phyloP scores from a whole-genome alignment of 768 basidiomycete genomes.

The Cytidiella melzeri region DNA sequence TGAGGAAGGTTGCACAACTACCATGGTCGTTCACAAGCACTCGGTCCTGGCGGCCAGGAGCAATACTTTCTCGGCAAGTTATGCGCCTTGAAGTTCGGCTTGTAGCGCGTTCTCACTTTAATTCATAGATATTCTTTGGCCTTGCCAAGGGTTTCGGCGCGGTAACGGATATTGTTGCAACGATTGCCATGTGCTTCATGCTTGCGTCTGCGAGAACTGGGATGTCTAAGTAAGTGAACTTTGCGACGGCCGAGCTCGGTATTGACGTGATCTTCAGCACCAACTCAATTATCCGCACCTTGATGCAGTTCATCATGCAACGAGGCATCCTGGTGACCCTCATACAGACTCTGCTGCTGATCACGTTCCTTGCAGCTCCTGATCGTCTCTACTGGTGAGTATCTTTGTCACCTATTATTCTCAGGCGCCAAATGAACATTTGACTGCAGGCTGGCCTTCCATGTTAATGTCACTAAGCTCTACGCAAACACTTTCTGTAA shows the following conservation, averaged over 20 bases:
- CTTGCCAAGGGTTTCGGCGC: constrained; percentile 40
- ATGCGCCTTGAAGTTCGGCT: not conserved
- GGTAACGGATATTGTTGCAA: constrained; percentile 38
- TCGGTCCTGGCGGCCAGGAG: constrained; percentile 28
- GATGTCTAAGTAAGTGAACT: constrained; percentile 28
- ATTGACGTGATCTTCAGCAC: constrained; percentile 26
- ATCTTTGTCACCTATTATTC: not conserved
- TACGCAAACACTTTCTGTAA: constrained; percentile 47
- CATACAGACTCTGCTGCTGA: constrained; percentile 34
- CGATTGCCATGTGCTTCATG: constrained; percentile 37
- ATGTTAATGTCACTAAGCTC: constrained; percentile 42
- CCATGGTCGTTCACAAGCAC: constrained; percentile 30
- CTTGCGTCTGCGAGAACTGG: constrained; percentile 34
- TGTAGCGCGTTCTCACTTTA: not conserved
- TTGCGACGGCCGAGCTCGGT: not conserved
- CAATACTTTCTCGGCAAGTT: constrained; percentile 25
- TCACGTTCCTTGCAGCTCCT: constrained; percentile 36
- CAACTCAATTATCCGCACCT: constrained; percentile 31
- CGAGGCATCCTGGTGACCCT: constrained; percentile 40
- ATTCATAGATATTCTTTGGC: constrained; percentile 34
- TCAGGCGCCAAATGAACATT: not conserved
- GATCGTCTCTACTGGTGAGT: constrained; percentile 33
- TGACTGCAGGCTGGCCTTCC: constrained; percentile 36
- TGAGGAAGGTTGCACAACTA: constrained; percentile 25
- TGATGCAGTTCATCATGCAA: constrained; percentile 36